Evolutionary conservation across 768 basidiomycete species (phyloP).

Genomic region (Pholiota molesta): DNA sequence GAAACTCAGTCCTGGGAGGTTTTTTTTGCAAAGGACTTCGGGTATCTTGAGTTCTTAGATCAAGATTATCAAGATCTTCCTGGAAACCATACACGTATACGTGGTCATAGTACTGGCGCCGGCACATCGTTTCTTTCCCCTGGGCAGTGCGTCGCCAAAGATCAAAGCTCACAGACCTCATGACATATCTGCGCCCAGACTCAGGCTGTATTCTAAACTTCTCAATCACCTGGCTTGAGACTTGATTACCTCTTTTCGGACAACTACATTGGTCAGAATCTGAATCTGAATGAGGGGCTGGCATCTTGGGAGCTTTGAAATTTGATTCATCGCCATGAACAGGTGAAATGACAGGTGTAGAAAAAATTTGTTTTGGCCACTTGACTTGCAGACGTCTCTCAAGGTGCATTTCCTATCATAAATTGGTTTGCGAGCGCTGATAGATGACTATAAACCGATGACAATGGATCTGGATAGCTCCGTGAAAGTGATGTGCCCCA

Average conservation of each 20-base stretch:
- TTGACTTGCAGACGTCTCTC: neutral
- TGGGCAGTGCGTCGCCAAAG: neutral
- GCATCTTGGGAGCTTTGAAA: neutral
- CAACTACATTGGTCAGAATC: neutral
- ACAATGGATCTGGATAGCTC: neutral
- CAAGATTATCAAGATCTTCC: neutral
- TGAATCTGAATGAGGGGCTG: neutral
- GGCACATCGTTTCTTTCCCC: neutral
- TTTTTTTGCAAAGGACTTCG: neutral
- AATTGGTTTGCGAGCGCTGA: neutral
- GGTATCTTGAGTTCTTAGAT: neutral
- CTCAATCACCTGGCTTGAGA: neutral
- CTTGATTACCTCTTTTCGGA: neutral
- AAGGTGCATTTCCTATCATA: neutral
- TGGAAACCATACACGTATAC: neutral
- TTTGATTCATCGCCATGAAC: neutral
- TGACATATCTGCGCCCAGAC: neutral
- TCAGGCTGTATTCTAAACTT: neutral
- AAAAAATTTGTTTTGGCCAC: neutral
- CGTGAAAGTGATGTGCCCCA: constrained; percentile 1
- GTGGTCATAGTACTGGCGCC: neutral
- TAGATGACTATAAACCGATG: neutral
- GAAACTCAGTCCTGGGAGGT: neutral
- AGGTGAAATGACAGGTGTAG: neutral
- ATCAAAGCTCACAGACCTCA: neutral